A percentile compares a stretch with the other conserved stretches of the same genome.
Conservation (phyloP, 495 filamentous ascomycete species). For the Podospora appendiculata region DNA sequence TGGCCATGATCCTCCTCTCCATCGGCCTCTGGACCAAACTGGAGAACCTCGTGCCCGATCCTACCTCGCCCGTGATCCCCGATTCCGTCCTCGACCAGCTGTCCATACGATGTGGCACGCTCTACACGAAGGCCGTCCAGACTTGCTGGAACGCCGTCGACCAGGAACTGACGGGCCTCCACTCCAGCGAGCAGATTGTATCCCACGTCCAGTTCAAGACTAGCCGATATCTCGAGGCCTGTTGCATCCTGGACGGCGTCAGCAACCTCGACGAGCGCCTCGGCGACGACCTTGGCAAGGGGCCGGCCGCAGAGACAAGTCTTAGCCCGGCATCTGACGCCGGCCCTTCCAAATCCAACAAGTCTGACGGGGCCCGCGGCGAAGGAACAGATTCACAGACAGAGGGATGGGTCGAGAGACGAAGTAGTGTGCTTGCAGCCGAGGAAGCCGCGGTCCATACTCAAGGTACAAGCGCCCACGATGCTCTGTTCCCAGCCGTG, state of each 20-base stretch:
- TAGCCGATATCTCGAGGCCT: constrained; percentile 40
- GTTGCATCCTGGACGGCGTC: constrained; percentile 43
- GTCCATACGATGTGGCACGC: constrained; percentile 62
- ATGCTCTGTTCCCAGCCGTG: neutral
- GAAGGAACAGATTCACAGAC: neutral
- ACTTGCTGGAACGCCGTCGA: constrained; percentile 73
- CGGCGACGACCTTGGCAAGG: constrained; percentile 29
- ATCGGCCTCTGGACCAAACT: constrained; percentile 86
- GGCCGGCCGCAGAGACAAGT: constrained; percentile 2
- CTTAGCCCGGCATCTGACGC: constrained; percentile 3
- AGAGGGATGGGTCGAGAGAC: neutral
- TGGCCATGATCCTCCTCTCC: constrained; percentile 77
- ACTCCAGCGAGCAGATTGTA: constrained; percentile 32
- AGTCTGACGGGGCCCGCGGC: constrained; percentile 5
- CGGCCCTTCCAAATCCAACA: constrained; percentile 9
- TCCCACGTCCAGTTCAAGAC: constrained; percentile 32
- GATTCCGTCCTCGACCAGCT: constrained; percentile 50
- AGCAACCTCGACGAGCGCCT: constrained; percentile 39
- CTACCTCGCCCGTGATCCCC: constrained; percentile 25
- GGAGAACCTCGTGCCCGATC: constrained; percentile 43
- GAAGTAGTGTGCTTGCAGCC: neutral
- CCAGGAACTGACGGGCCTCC: constrained; percentile 42
- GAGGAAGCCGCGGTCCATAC: neutral
- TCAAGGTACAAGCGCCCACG: too few relatives aligned
- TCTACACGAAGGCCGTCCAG: constrained; percentile 76